phyloP scores from a whole-genome alignment of 2,329 filamentous ascomycete genomes.

The Epichloe coenophiala region DNA sequence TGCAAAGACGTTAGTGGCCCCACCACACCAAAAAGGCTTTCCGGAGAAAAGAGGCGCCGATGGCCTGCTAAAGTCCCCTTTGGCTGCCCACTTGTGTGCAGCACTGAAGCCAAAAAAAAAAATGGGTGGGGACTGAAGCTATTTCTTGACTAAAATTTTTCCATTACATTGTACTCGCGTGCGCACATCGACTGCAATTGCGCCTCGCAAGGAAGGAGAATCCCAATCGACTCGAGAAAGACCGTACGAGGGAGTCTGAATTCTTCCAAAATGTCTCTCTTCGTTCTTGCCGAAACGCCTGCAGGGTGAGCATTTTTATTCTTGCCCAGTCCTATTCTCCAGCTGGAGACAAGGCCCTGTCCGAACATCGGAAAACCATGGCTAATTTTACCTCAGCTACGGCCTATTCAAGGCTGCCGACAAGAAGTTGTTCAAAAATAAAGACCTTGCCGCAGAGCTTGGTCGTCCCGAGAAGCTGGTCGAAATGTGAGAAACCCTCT shows the following conservation, averaged over 20 bases:
- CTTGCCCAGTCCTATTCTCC: background rate
- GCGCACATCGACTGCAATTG: slow-evolving; percentile 24
- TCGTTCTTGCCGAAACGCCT: slow-evolving; percentile 87
- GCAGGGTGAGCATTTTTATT: slow-evolving; percentile 44
- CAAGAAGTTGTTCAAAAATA: slow-evolving; percentile 91
- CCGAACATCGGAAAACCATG: background rate
- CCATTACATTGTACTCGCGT: slow-evolving; percentile 21
- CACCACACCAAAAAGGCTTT: background rate
- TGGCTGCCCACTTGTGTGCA: slow-evolving; percentile 14
- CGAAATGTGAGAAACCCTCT: slow-evolving; percentile 50
- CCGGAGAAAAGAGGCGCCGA: slow-evolving; percentile 17
- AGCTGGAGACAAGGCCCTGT: background rate
- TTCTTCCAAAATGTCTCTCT: slow-evolving; percentile 59
- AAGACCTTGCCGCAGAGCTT: slow-evolving; percentile 63
- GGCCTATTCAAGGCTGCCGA: slow-evolving; percentile 96
- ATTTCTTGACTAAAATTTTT: slow-evolving; percentile 29
- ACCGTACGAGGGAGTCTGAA: slow-evolving; percentile 16
- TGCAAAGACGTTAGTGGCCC: slow-evolving; percentile 9
- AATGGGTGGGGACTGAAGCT: slow-evolving; percentile 23
- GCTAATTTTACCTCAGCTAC: slow-evolving; percentile 50
- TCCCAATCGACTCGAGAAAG: slow-evolving; percentile 19
- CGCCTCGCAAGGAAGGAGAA: slow-evolving; percentile 22
- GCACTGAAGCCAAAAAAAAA: slow-evolving; percentile 22
- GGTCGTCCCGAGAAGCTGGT: slow-evolving; percentile 73
- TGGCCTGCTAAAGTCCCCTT: slow-evolving; percentile 4